Conservation (phyloP, 208 protist genomes). For the Trypanosoma grayi region DNA sequence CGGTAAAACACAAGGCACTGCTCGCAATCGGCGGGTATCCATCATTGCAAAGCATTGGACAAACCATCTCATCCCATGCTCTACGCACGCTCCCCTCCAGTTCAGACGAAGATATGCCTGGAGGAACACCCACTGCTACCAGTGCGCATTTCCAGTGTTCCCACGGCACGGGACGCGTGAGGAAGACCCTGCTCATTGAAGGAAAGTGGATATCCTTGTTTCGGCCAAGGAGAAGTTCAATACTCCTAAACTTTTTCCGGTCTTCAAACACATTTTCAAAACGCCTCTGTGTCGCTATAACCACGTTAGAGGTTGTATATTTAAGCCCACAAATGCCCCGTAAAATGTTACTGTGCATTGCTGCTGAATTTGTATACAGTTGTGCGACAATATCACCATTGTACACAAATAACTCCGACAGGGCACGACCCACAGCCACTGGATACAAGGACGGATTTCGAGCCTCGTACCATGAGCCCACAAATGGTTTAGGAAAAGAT, state of each 20-base stretch:
- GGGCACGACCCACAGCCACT: conserved; percentile 40
- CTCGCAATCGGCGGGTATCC: conserved; percentile 35
- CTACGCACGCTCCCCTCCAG: conserved; percentile 40
- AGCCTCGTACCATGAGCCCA: conserved; percentile 72
- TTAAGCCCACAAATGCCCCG: conserved; percentile 72
- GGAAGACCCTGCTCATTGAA: conserved; percentile 61
- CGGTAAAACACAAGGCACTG: conserved; percentile 47
- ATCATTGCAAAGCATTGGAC: conserved; percentile 13
- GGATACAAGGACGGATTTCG: conserved; percentile 51
- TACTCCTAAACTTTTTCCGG: conserved; percentile 67
- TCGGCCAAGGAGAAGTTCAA: conserved; percentile 76
- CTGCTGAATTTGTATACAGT: conserved; percentile 92
- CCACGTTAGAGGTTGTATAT: conserved; percentile 59
- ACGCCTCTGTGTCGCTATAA: conserved; percentile 81
- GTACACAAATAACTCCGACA: conserved; percentile 75
- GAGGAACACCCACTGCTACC: conserved; percentile 45
- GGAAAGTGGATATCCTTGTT: conserved; percentile 71
- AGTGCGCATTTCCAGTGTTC: conserved; percentile 60
- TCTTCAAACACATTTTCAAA: conserved; percentile 90
- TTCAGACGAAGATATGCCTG: conserved; percentile 21
- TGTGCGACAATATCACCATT: conserved; percentile 90
- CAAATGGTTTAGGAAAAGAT: conserved; percentile 46
- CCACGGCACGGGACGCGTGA: conserved; percentile 60
- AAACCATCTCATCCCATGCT: conserved; percentile 48
- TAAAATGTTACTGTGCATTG: conserved; percentile 91